Base-by-base conservation (phyloP, 257 asterid species). In the Solanum peruvianum region DNA sequence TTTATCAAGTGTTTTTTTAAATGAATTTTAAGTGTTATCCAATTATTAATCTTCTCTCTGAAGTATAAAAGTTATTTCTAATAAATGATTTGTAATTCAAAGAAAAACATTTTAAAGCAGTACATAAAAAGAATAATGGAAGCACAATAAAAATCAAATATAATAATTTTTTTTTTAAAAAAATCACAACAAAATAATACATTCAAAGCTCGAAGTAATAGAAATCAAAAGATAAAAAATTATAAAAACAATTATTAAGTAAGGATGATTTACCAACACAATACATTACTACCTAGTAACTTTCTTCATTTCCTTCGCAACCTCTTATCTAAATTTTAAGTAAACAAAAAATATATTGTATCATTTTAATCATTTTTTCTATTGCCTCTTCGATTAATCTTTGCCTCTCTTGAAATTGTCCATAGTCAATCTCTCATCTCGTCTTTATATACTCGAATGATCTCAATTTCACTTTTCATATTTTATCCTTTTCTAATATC, bases 141-240 rank as follows among this genome's bases (percentile, higher is more conserved):
- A 9, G 69, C 15, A 62, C 69, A 11, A 62, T 14, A 23, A 62
- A 62, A 62, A 23, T 18, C 0, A 49, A 2, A 62, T 23, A 60
- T 0, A 58, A 58, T 11, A 60, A 0, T 3, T 21, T 3, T 21
- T 58, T 3, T 2, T 13, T 9, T 0, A 60, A 60, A 0, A 58
- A 21, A 58, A 52, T 27, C 3, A 21, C 12, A 21, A 58, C 1
- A 58, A 20, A 1, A 8, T 60, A 23, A 23, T 23, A 23, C 12
- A n/a, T 10, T 62, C 69, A 0, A 60, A 21, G 27, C 11, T 21
- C 6, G 0, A 60, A 60, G 13, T 62, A 4, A 62, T 62, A 62
- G 1, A 62, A 62, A 23, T 62, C 1, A 1, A 62, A 62, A 7
- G 15, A 62, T 7, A 62, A 23, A 4, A 62, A 10, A 23, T 15